Base-by-base conservation (phyloP, 2,329 filamentous ascomycete genomes). In the Ascochyta fabae region DNA sequence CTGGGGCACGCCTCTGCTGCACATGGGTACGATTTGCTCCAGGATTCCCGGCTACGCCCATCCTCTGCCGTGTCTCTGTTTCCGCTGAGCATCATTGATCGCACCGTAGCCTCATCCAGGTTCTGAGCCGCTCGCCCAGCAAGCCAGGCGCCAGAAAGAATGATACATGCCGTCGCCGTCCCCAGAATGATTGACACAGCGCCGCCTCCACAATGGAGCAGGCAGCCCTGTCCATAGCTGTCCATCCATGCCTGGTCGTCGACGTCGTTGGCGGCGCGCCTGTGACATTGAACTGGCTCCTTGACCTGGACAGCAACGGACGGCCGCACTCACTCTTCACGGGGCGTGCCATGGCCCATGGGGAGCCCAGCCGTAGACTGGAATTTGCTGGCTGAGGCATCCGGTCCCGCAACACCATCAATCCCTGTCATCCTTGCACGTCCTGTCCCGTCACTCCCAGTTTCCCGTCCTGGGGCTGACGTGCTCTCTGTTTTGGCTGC, bases 31-130 rank as follows among this genome's bases (percentile, higher is more conserved):
- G 64, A 69, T 67, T 58, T 60, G 43, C 59, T 49, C 70, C 58
- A 64, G 68, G 69, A 69, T 72, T 53, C 65, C 66, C 65, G 61
- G 67, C 52, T 59, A 46, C 62, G 58, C 59, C 64, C 68, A 65
- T 68, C 48, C 61, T 36, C 52, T 61, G 58, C 53, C 58, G 53
- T 50, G 41, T 56, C 52, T 51, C 45, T 50, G 57, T 54, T 45
- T 55, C 60, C 56, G 58, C 56, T 48, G 52, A 61, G 53, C 56
- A 64, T 58, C 38, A 53, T 38, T 44, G 54, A 61, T 61, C 46
- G 49, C 61, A 56, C 59, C 58, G 61, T 65, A 59, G 54, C 61
- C 57, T 60, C 60, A 58, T 58, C 48, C 50, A 59, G 58, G 44
- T 43, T 41, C 45, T 57, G 49, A 56, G 48, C 56, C 48, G 49